Base-by-base conservation (phyloP, 306 rosid species). In the Malus fusca region DNA sequence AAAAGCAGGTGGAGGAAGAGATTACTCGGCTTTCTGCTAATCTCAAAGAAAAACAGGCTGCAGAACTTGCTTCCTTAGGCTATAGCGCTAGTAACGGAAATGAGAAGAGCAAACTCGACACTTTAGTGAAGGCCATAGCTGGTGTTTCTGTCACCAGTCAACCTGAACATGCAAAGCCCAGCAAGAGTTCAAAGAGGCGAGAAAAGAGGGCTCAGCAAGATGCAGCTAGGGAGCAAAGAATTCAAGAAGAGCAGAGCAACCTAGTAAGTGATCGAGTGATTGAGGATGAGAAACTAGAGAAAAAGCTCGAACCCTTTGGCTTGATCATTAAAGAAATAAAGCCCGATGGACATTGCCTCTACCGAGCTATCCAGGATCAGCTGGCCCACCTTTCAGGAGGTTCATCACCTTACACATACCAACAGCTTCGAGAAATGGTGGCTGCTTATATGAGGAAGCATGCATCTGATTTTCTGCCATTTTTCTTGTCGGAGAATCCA, bases 311-410 rank as follows among this genome's bases (percentile, higher is more conserved):
- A 81, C 97, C 98, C 66, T 92, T 89, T 44, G 93, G 96, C 73
- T 86, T 92, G 89, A 73, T 84, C 40, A 83, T 90, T 19, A 78
- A 72, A 62, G 93, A 92, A 80, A 92, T 92, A 79, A 96, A 96
- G 87, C 99, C 98, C 0, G 98, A 96, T 46, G 97, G 97, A 23
- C 97, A 95, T 82, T 92, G 99, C 81, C 97, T 95, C 76, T 95
- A 90, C 82, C 87, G 99, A 76, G 97, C 97, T 44, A 86, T 92
- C 42, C 93, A 92, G 82, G 82, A 88, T 85, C 99, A 95, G 83
- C 84, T 96, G 23, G 84, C 87, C 60, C 66, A 75, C 74, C 76
- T 83, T 30, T 87, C 85, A 0, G 84, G 95, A 56, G 93, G 92
- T 22, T 82, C 78, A 64, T 92, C 93, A 21, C 90, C 96, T 51